Percentiles rank a stretch among this genome's conserved stretches.
These are phyloP conservation scores for Pholiota molesta DNA, from an alignment of 768 basidiomycete species.

Conservation along the genomic window DNA sequence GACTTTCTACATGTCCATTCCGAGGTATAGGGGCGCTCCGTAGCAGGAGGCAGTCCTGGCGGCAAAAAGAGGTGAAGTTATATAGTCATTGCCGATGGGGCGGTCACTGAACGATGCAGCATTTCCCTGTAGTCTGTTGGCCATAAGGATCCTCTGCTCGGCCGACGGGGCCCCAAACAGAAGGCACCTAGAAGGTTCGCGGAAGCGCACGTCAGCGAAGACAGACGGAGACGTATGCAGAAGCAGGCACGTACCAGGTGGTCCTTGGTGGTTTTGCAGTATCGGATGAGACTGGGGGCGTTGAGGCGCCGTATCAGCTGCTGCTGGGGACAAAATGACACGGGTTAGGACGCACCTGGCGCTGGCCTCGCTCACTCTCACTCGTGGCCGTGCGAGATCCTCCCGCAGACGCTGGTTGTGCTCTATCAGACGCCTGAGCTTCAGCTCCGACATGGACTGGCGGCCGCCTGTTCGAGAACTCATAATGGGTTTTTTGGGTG, in stretches of 20 bases:
- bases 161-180: constrained; percentile 95
- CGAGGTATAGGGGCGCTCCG: constrained; percentile 20
- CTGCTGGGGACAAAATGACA: constrained; percentile 9
- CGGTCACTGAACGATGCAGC: constrained; percentile 62
- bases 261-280: constrained; percentile 94
- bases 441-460: constrained; percentile 97
- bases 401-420: constrained; percentile 92
- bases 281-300: constrained; percentile 78
- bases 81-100: constrained; percentile 2
- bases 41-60: not conserved
- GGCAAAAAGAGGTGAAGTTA: constrained; percentile 5
- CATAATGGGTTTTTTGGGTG: constrained; percentile 40
- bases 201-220: constrained; percentile 8
- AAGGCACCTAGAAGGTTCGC: constrained; percentile 67
- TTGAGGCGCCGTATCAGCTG: constrained; percentile 14
- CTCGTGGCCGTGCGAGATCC: constrained; percentile 86
- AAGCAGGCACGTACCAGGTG: constrained; percentile 44
- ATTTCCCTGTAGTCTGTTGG: constrained; percentile 59
- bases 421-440: constrained; percentile 90
- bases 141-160: constrained; percentile 93
- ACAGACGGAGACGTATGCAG: not conserved
- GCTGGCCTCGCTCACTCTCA: constrained; percentile 91
- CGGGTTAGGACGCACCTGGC: constrained; percentile 62
- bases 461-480: constrained; percentile 62
- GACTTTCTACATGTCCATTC: constrained; percentile 20